Evolutionary conservation across 2,329 filamentous ascomycete species (phyloP), one percentile per base, ranked within the genome.

Genomic region (Penicillium occitanis): DNA sequence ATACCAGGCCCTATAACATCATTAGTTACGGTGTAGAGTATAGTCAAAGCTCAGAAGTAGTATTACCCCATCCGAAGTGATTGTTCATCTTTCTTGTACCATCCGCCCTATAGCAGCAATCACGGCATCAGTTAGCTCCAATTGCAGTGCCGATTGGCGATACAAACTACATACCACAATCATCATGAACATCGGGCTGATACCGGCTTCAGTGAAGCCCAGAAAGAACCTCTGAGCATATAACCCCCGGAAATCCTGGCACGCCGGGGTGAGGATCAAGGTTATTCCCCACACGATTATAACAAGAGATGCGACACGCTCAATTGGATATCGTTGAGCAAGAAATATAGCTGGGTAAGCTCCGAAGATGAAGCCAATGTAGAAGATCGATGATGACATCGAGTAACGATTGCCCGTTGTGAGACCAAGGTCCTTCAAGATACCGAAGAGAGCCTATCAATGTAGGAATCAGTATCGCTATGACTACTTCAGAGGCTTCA

Each of bases 61-160:
- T 44, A 44, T 13, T 48, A 48, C 44, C 44, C 61, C 61, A 63
- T 63, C 25, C 48, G n/a, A 13, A 63, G 25, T 8, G 61, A 35
- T 28, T 63, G 61, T 42, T 63, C 61, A 22, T 53, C 46, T 53
- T 63, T 63, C 37, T 53, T 63, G 22, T 63, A 63, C 61, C 61
- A 63, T 37, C 61, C 46, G 19, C 59, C 59, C 57, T 60, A 28
- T 25, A 48, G 44, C 19, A 48, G 13, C 44, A 25, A 48, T 13
- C 19, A 2, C 10, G 25, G 17, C 3, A 5, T 42, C 25, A 25
- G 30, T 19, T 14, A 13, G 14, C 8, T 7, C 3, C 5, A 37
- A 19, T n/a, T n/a, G 30, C 10, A 57, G 19, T 57, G 19, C 10
- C 40, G 11, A n/a, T 35, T 1, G 6, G 17, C 5, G 7, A 19